These are phyloP conservation scores for Collariella sp. DNA, from an alignment of 495 filamentous ascomycete genomes.

Conservation along the genomic window DNA sequence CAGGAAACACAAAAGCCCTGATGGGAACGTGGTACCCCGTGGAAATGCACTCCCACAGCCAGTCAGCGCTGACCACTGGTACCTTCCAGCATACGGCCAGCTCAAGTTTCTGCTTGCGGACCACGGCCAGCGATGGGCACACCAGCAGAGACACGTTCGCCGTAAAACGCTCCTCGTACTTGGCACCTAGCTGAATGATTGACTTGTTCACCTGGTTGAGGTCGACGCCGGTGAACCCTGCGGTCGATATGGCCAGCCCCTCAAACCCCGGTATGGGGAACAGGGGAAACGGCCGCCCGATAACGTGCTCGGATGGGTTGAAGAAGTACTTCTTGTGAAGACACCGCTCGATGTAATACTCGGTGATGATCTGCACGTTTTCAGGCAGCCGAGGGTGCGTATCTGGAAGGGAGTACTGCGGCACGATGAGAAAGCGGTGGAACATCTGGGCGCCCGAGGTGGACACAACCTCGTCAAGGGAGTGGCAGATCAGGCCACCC, in stretches of 20 bases:
- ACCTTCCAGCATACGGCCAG: constrained; percentile 65
- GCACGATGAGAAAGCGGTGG: constrained; percentile 43
- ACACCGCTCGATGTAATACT: constrained; percentile 90
- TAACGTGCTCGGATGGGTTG: constrained; percentile 58
- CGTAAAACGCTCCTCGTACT: constrained; percentile 67
- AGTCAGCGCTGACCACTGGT: constrained; percentile 66
- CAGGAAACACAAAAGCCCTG: constrained; percentile 29
- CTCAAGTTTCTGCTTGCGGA: constrained; percentile 68
- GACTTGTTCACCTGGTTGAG: constrained; percentile 72
- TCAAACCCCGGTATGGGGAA: constrained; percentile 64
- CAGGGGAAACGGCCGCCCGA: constrained; percentile 62
- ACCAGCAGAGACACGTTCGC: constrained; percentile 59
- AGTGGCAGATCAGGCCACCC: constrained; percentile 35
- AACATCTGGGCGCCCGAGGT: constrained; percentile 20
- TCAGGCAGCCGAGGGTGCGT: constrained; percentile 32
- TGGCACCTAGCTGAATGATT: constrained; percentile 65
- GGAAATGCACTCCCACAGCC: constrained; percentile 76
- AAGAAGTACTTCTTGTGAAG: constrained; percentile 63
- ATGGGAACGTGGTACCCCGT: constrained; percentile 33
- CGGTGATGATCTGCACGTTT: constrained; percentile 55
- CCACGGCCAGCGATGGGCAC: constrained; percentile 44
- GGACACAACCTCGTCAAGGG: constrained; percentile 36
- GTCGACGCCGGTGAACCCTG: constrained; percentile 76
- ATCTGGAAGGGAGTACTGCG: constrained; percentile 35
- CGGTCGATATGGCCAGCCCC: constrained; percentile 62